Percentiles rank a stretch among this genome's conserved stretches.
phyloP scores from a whole-genome alignment of 2,329 filamentous ascomycete species.

The Fusarium multiceps region DNA sequence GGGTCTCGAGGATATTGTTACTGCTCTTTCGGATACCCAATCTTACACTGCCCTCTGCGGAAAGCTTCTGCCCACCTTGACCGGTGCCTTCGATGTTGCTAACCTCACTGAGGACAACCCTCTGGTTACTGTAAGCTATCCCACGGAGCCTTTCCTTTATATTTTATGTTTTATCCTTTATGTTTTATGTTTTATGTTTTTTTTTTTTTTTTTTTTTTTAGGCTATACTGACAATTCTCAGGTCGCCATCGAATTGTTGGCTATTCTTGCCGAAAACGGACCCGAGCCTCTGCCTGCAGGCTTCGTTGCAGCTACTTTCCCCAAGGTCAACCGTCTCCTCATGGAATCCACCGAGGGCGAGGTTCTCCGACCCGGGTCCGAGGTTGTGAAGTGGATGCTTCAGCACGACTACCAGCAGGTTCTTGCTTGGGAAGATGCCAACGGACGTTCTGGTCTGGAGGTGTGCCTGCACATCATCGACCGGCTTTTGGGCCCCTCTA shows the following conservation, averaged over 20 bases:
- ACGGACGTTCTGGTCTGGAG: constrained; percentile 85
- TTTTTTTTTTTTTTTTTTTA: too few species aligned
- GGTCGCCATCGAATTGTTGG: constrained; percentile 86
- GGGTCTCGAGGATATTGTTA: constrained; percentile 88
- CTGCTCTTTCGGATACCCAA: constrained; percentile 72
- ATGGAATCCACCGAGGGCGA: constrained; percentile 89
- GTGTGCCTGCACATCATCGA: constrained; percentile 93
- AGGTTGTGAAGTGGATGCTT: constrained; percentile 89
- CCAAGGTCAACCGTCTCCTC: constrained; percentile 85
- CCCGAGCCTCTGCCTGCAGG: constrained; percentile 86
- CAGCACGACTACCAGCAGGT: constrained; percentile 91
- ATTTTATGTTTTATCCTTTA: too few species aligned
- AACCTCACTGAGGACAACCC: constrained; percentile 86
- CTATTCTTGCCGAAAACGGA: constrained; percentile 83
- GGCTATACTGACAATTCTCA: constrained; percentile 46
- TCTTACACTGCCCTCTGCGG: constrained; percentile 82
- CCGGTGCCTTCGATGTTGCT: constrained; percentile 88
- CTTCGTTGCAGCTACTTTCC: constrained; percentile 86
- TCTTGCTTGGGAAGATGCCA: constrained; percentile 84
- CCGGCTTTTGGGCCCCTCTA: constrained; percentile 80
- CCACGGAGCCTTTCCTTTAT: too few species aligned
- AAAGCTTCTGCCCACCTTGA: constrained; percentile 88
- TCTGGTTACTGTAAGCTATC: constrained; percentile 72
- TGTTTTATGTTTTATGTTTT: too few species aligned
- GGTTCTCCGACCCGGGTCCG: constrained; percentile 85